phyloP scores from a whole-genome alignment of 805 yeast species.

The Cyberlindnera galapagoensis region DNA sequence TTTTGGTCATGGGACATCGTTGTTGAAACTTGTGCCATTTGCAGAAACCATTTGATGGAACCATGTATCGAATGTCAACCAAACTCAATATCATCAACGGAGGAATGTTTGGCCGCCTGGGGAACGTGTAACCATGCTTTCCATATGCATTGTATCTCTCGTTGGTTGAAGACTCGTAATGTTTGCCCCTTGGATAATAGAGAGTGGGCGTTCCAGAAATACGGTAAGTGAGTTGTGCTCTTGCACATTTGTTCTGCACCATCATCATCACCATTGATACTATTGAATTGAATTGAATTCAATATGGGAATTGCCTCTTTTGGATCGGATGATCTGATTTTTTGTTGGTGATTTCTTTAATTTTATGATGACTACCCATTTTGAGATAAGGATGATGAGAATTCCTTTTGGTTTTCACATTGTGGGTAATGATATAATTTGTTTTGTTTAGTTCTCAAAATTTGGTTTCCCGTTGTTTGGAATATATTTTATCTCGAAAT shows the following conservation, averaged over 20 bases:
- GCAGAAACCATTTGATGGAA: slow-evolving; percentile 97
- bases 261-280: neutral
- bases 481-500: too few species aligned
- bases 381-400: neutral
- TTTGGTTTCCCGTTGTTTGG: too few species aligned
- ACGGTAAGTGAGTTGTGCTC: slow-evolving; percentile 45
- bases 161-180: slow-evolving; percentile 93
- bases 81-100: slow-evolving; percentile 55
- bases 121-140: slow-evolving; percentile 98
- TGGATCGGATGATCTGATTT: neutral
- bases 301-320: neutral
- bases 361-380: neutral
- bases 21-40: slow-evolving; percentile 95
- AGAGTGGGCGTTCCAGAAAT: slow-evolving; percentile 76
- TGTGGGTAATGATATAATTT: too few species aligned
- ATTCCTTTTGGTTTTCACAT: too few species aligned
- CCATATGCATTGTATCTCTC: slow-evolving; percentile 92
- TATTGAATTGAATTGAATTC: too few species aligned
- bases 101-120: slow-evolving; percentile 93
- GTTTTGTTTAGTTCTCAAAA: too few species aligned
- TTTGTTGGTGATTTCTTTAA: neutral
- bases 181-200: slow-evolving; percentile 95
- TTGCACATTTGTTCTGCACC: neutral
- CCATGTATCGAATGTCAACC: slow-evolving; percentile 97
- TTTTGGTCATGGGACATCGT: slow-evolving; percentile 99